phyloP scores from a whole-genome alignment of 2,329 filamentous ascomycete genomes.

The Xylariaceae sp. region DNA sequence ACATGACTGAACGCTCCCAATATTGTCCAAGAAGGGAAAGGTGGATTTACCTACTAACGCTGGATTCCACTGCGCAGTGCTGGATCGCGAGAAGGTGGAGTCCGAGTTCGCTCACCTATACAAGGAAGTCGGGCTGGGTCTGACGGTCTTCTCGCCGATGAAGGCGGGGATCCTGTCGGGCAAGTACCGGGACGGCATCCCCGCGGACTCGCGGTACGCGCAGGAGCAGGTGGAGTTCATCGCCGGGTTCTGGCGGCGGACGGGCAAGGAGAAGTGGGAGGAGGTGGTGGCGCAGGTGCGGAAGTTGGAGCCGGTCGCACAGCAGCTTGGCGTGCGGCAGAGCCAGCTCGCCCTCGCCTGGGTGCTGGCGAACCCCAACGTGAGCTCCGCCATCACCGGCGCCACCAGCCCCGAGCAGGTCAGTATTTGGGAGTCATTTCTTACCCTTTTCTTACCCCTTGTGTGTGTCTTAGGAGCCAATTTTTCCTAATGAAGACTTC shows the following conservation, averaged over 20 bases:
- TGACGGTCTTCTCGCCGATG: slow-evolving; percentile 66
- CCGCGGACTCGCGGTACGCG: slow-evolving; percentile 40
- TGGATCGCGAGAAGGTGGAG: slow-evolving; percentile 65
- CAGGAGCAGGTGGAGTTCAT: slow-evolving; percentile 60
- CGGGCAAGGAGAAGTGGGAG: slow-evolving; percentile 56
- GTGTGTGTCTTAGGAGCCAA: no score
- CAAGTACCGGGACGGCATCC: slow-evolving; percentile 67
- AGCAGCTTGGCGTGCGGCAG: slow-evolving; percentile 62
- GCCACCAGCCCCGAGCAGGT: slow-evolving; percentile 61
- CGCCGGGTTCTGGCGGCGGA: slow-evolving; percentile 54
- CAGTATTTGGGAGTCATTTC: no score
- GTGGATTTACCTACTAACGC: no score
- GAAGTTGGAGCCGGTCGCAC: slow-evolving; percentile 63
- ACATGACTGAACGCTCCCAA: no score
- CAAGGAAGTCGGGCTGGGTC: slow-evolving; percentile 59
- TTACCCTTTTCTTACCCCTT: no score
- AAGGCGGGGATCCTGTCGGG: slow-evolving; percentile 64
- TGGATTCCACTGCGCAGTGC: no score
- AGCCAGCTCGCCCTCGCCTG: slow-evolving; percentile 62
- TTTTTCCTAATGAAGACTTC: no score
- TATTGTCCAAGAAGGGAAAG: no score
- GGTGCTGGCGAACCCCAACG: slow-evolving; percentile 64
- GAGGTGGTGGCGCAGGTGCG: slow-evolving; percentile 61
- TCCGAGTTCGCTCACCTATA: slow-evolving; percentile 64
- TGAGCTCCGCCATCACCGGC: slow-evolving; percentile 64